Percentiles rank a stretch among this genome's conserved stretches.
phyloP scores from a whole-genome alignment of 2,329 filamentous ascomycete genomes.

The Mycosphaerella sp. region DNA sequence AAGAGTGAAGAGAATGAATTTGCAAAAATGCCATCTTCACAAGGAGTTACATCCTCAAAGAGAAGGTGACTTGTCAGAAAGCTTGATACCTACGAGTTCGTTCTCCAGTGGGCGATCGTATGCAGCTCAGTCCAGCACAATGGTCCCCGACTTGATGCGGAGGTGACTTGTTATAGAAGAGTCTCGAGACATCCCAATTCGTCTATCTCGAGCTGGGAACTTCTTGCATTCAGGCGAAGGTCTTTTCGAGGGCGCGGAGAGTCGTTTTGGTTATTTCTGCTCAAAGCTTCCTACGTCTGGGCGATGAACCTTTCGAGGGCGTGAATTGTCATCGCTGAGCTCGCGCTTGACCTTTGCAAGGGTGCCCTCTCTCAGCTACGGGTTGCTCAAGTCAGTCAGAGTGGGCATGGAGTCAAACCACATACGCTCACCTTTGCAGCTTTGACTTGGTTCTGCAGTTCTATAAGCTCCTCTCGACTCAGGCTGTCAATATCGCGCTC shows the following conservation, averaged over 20 bases:
- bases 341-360: constrained; percentile 20
- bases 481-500: constrained; percentile 2
- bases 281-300: too few species aligned
- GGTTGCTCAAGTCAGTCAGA: background rate
- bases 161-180: too few species aligned
- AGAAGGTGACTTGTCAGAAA: too few species aligned
- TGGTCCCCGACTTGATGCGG: background rate
- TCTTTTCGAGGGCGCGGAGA: too few species aligned
- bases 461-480: constrained; percentile 1
- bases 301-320: background rate
- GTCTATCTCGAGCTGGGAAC: too few species aligned
- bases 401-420: background rate
- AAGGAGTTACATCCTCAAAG: too few species aligned
- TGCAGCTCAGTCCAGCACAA: background rate
- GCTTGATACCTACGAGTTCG: too few species aligned
- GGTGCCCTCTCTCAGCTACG: background rate
- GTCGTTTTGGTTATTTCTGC: too few species aligned
- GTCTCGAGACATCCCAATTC: too few species aligned
- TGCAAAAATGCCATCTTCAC: too few species aligned
- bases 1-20: too few species aligned
- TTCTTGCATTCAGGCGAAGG: too few species aligned
- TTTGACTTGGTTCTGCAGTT: background rate
- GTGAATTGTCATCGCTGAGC: constrained; percentile 5
- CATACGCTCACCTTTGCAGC: background rate
- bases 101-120: background rate